Base-by-base conservation (phyloP, 2,329 filamentous ascomycete species). In the Zymoseptoria tritici region DNA sequence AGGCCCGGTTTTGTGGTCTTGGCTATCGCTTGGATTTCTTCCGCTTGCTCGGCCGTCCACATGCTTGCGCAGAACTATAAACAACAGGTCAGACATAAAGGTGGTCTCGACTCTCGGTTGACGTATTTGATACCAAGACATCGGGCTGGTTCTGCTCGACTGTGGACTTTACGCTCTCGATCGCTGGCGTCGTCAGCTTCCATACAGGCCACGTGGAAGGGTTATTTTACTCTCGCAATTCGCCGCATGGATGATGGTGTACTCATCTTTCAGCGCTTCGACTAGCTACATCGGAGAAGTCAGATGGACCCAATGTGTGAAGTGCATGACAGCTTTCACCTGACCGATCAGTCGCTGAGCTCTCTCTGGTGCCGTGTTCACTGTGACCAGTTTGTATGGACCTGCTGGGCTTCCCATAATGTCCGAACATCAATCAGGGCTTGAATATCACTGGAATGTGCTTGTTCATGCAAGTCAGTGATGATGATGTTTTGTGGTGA, bases 341-440 rank as follows among this genome's bases (percentile, higher is more conserved):
- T 46, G 79, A 9, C 85, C 85, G 66, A 87, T 82, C 36, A 89
- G 73, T 7, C 77, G 74, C 73, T 84, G 83, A 36, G 86, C 86
- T 58, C 85, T 78, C 63, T 87, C 85, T 0, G 86, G 85, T 1
- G 81, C 84, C 1, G 81, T 87, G 74, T 88, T 89, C 64, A 89
- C 85, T 1, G 85, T 89, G 29, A 88, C 81, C 11, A 89, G 80
- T 66, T 78, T 81, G 74, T 80, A 88, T 2, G 84, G 84, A 19
- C 83, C 83, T 60, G 67, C 66, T 62, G 71, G 67, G 8, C 57
- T 49, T 29, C 61, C 36, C 36, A 46, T 46, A 1, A 16, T n/a
- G 36, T n/a, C 16, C 59, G 8, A 53, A 22, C 31, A 16, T 31
- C 36, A 53, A 29, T 29, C 26, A 29, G 22, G 1, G 2, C 51